Conservation (phyloP, 164 flowering plant species). For the Malania oleifera region DNA sequence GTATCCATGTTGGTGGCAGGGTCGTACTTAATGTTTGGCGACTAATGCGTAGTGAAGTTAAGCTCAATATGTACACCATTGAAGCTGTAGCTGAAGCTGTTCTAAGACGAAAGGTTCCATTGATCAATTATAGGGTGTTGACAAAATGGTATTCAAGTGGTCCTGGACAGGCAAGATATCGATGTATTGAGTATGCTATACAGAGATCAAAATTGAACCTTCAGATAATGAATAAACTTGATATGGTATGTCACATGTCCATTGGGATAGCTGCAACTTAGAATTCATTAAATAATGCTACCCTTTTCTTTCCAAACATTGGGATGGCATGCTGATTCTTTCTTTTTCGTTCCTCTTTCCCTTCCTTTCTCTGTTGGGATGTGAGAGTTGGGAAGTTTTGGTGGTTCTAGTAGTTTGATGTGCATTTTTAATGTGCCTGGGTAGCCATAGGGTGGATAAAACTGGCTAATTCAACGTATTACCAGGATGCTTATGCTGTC, state of each 20-base stretch:
- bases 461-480: too few relatives aligned
- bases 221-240: constrained; percentile 81
- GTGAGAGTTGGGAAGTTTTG: too few relatives aligned
- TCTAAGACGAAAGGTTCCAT: constrained; percentile 72
- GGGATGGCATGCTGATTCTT: neutral
- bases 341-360: neutral
- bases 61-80: constrained; percentile 69
- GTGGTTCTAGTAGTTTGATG: too few relatives aligned
- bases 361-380: neutral
- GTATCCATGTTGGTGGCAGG: constrained; percentile 92
- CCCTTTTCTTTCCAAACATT: neutral
- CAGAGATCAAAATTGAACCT: constrained; percentile 79
- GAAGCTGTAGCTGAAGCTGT: constrained; percentile 92
- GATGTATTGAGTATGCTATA: constrained; percentile 60
- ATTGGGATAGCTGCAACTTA: neutral
- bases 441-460: too few relatives aligned
- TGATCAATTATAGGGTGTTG: constrained; percentile 50
- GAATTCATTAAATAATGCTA: too few relatives aligned
- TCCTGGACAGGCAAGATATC: constrained; percentile 64
- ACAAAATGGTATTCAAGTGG: constrained; percentile 86
- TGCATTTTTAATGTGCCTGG: too few relatives aligned
- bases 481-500: too few relatives aligned
- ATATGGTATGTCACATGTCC: constrained; percentile 47
- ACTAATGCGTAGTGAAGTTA: constrained; percentile 79
- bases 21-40: constrained; percentile 92